A percentile compares a stretch with the other conserved stretches of the same genome.
Evolutionary conservation across 2,329 filamentous ascomycete genomes (phyloP).

Genomic region (Diaporthe vaccinii): DNA sequence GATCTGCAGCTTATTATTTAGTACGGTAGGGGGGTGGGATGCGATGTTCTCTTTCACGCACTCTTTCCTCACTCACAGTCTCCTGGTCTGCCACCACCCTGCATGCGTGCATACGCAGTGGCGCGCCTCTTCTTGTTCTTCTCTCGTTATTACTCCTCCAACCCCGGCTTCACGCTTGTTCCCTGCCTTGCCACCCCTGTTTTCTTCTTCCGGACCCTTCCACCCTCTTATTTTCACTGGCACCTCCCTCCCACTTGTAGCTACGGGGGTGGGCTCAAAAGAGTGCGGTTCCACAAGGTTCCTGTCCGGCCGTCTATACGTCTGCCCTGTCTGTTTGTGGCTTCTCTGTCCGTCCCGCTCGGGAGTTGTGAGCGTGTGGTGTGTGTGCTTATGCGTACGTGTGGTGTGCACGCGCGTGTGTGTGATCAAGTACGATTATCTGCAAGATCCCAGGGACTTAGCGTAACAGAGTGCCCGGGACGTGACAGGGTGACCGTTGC

Average conservation of each 20-base stretch:
- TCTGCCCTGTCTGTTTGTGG: conserved; percentile 8
- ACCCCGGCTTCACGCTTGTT: conserved; percentile 8
- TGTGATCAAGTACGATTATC: conserved; percentile 29
- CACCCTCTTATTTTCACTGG: conserved; percentile 5
- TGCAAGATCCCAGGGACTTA: conserved; percentile 30
- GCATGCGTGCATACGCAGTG: conserved; percentile 25
- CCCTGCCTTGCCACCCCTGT: background rate
- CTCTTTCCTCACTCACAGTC: background rate
- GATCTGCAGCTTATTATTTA: conserved; percentile 36
- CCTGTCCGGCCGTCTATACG: background rate
- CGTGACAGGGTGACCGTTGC: conserved; percentile 26
- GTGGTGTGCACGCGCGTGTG: conserved; percentile 6
- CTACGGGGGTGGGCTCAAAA: background rate
- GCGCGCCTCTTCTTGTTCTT: conserved; percentile 1
- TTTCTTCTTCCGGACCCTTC: background rate
- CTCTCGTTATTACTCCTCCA: background rate
- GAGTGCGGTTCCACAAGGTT: conserved; percentile 16
- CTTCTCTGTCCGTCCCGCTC: conserved; percentile 28
- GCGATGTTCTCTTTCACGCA: background rate
- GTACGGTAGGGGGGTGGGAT: conserved; percentile 4
- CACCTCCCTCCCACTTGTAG: background rate
- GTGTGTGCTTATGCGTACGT: background rate
- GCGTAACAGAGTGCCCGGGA: conserved; percentile 21
- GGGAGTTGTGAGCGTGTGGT: conserved; percentile 11
- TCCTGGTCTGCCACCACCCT: conserved; percentile 22